Evolutionary conservation across 257 asterid species (phyloP).

Genomic region (Solanum habrochaites): DNA sequence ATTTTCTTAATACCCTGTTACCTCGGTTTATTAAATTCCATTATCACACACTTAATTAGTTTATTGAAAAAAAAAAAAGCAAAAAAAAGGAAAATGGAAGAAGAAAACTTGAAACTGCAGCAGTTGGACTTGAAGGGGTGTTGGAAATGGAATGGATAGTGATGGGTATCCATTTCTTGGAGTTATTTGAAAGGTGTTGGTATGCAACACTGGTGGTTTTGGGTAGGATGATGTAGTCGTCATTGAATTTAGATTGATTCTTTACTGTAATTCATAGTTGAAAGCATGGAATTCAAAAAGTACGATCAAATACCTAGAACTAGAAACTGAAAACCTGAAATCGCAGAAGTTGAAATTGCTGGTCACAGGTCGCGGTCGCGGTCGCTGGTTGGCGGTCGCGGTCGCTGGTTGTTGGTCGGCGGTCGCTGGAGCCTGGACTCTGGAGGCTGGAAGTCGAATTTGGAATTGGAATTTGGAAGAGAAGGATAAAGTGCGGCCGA

Average conservation of each 20-base stretch:
- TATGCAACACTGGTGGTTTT: not conserved
- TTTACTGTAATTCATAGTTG: not conserved
- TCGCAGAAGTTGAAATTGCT: not conserved
- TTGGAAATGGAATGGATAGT: not conserved
- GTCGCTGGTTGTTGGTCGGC: not conserved
- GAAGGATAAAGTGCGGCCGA: not conserved
- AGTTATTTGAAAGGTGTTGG: not conserved
- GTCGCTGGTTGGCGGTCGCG: no score
- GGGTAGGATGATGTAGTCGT: not conserved
- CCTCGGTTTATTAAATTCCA: not conserved
- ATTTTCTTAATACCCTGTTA: no score
- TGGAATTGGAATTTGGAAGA: not conserved
- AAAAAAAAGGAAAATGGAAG: not conserved
- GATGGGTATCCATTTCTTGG: not conserved
- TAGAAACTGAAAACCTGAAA: not conserved
- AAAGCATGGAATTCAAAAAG: not conserved
- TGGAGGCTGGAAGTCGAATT: not conserved
- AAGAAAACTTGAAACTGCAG: not conserved
- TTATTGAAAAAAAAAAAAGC: no score
- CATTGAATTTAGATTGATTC: not conserved
- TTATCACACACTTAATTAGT: not conserved
- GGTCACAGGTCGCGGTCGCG: not conserved
- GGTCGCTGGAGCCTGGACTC: not conserved
- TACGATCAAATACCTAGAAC: not conserved
- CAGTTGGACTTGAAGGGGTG: not conserved